Base-by-base conservation (phyloP, 2,329 filamentous ascomycete genomes). In the Colletotrichum cereale region DNA sequence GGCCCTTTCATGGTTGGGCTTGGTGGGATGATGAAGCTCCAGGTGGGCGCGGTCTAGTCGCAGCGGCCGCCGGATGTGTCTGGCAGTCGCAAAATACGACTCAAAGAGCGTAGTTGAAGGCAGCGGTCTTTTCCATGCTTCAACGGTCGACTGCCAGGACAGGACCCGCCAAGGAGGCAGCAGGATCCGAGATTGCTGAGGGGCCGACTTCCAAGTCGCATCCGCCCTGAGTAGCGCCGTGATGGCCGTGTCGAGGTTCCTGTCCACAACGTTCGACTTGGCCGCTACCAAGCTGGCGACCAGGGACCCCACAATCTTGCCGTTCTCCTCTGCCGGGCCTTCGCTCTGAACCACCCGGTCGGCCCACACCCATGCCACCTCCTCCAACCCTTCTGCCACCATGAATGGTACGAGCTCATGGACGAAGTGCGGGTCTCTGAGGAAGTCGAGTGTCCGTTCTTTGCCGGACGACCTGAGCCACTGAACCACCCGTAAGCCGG, bases 391-490 rank as follows among this genome's bases (percentile, higher is more conserved):
- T 74, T 90, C 88, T 10, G 85, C 84, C 6, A 88, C 81, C 68
- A 90, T 78, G 75, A 89, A 89, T 1, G 82, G 83, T 8, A 85
- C 74, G 3, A 90, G 77, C 5, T 78, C 73, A 6, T 77, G 75
- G 65, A 87, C 76, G 40, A 86, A 80, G n/a, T 74, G 71, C 42
- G 77, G 68, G 56, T 84, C 75, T 24, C 79, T 75, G 6, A 88
- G 77, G 64, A 90, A 89, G 0, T 78, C 76, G 16, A 89, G 78
- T 47, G 82, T 76, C 0, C 81, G 79, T 72, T 88, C 86, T 2
- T 82, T 76, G 2, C 87, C 86, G 0, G 85, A 86, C 0, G 86
- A 81, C 1, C 83, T 83, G 38, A 90, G 83, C 88, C 88, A 90
- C 65, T 83, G 80, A 2, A 89, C 75, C 0, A 90, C 85, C 21